Evolutionary conservation across 1,139 yeast genomes (phyloP), one percentile per base, ranked within the genome.

Genomic region (Sugiyamaella novakii): DNA sequence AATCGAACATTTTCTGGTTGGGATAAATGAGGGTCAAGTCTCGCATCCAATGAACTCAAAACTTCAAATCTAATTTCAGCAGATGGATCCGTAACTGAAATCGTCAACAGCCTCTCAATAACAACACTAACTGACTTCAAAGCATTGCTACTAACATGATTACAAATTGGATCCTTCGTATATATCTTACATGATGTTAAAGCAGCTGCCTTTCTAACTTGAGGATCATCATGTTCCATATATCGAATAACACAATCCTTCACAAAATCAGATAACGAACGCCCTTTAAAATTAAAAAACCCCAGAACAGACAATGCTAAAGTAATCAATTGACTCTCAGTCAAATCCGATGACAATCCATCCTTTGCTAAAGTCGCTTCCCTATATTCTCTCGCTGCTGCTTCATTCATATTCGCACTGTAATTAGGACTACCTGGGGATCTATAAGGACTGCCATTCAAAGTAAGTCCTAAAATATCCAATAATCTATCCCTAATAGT

Each of bases 61-160:
- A 94, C 89, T 53, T 87, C 91, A 11, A 85, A 70, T 49, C 99
- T 73, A 39, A 91, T 87, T 49, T 88, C 96, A n/a, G 74, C 60
- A 0, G 88, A 81, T 0, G 96, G 88, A 59, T 94, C 99, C 0
- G 97, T 87, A n/a, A 92, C 85, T 1, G 95, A 88, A 3, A 88
- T 78, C 0, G 95, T 80, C 41, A 94, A 69, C 25, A 94, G 72
- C 62, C 85, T 87, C 49, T 85, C 89, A 44, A 94, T 72, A 0
- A 92, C 95, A 55, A 87, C 89, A 46, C 88, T 83, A 1, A 92
- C 96, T 0, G 96, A 87, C 55, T 79, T 80, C 52, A 92, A 73
- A 0, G 98, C 87, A 66, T 87, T 81, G 2, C 87, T 82, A 59
- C 96, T 87, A 1, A 89, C 81, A 65, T 89, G 96, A 56, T 79